Conservation (phyloP, 2,329 filamentous ascomycete species). For the Mycosphaerelloides madeirae region DNA sequence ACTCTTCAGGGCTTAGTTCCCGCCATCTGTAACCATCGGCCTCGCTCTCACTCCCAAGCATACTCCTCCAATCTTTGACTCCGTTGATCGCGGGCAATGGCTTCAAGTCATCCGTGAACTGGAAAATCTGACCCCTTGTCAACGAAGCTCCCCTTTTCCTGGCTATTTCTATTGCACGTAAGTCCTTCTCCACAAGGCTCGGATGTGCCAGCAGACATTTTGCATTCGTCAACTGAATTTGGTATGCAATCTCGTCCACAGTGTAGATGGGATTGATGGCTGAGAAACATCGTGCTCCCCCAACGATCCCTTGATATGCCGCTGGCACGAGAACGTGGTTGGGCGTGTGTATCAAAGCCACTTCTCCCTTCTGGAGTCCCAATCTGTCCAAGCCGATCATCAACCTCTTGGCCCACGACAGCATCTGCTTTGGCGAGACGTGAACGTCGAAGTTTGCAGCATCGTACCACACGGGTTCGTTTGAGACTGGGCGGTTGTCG, state of each 20-base stretch:
- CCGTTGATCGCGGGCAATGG: slow-evolving; percentile 38
- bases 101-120: slow-evolving; percentile 21
- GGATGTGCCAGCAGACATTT: slow-evolving; percentile 45
- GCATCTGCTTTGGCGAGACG: slow-evolving; percentile 45
- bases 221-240: slow-evolving; percentile 41
- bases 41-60: slow-evolving; percentile 28
- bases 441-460: slow-evolving; percentile 43
- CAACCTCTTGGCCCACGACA: slow-evolving; percentile 51
- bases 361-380: slow-evolving; percentile 46
- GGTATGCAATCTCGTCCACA: slow-evolving; percentile 48
- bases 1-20: slow-evolving; percentile 45
- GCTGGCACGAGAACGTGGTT: slow-evolving; percentile 55
- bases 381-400: slow-evolving; percentile 46
- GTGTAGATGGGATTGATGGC: slow-evolving; percentile 51
- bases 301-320: slow-evolving; percentile 52
- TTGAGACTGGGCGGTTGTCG: slow-evolving; percentile 31
- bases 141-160: slow-evolving; percentile 33
- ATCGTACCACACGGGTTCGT: slow-evolving; percentile 53
- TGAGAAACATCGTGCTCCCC: slow-evolving; percentile 51
- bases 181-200: slow-evolving; percentile 44
- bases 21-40: slow-evolving; percentile 48
- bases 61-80: slow-evolving; percentile 34
- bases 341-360: slow-evolving; percentile 51
- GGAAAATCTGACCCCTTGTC: slow-evolving; percentile 45
- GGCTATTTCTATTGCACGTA: slow-evolving; percentile 49